phyloP scores from a whole-genome alignment of 352 stramenopile species.

The Phytophthora hybrid region DNA sequence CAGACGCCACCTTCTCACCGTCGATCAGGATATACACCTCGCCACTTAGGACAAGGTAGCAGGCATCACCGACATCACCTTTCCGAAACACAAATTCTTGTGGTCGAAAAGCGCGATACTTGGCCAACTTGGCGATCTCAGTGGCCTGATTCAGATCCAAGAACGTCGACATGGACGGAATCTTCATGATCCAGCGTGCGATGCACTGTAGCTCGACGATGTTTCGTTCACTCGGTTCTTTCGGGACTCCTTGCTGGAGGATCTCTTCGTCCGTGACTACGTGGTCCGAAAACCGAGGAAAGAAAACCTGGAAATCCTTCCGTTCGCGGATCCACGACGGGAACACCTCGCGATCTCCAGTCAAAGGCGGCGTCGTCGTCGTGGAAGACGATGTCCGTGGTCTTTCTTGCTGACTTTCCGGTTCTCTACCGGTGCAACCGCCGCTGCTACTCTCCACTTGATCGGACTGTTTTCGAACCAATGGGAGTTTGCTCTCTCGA shows the following conservation, averaged over 20 bases:
- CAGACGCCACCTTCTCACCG: constrained; percentile 57
- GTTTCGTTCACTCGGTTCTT: constrained; percentile 68
- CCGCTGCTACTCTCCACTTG: constrained; percentile 11
- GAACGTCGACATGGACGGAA: constrained; percentile 70
- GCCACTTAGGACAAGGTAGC: constrained; percentile 69
- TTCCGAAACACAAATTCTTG: constrained; percentile 71
- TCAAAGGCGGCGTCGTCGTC: constrained; percentile 6
- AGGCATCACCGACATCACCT: constrained; percentile 69
- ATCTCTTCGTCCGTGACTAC: constrained; percentile 77
- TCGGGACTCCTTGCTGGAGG: constrained; percentile 64
- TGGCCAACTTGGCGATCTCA: constrained; percentile 74
- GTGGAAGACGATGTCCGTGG: constrained; percentile 16
- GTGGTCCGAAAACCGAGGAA: constrained; percentile 67
- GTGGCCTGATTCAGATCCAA: constrained; percentile 74
- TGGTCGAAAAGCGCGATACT: constrained; percentile 59
- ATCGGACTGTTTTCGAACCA: constrained; percentile 16
- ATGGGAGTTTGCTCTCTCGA: constrained; percentile 26
- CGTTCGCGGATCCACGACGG: constrained; percentile 74
- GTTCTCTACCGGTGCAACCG: not conserved
- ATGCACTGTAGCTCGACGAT: constrained; percentile 81
- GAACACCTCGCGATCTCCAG: constrained; percentile 54
- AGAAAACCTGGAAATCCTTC: constrained; percentile 83
- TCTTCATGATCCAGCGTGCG: constrained; percentile 80
- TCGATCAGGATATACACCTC: constrained; percentile 78
- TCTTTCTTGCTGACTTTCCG: constrained; percentile 6